Evolutionary conservation across 352 stramenopile species (phyloP).

Genomic region (Globisporangium camurandrum): DNA sequence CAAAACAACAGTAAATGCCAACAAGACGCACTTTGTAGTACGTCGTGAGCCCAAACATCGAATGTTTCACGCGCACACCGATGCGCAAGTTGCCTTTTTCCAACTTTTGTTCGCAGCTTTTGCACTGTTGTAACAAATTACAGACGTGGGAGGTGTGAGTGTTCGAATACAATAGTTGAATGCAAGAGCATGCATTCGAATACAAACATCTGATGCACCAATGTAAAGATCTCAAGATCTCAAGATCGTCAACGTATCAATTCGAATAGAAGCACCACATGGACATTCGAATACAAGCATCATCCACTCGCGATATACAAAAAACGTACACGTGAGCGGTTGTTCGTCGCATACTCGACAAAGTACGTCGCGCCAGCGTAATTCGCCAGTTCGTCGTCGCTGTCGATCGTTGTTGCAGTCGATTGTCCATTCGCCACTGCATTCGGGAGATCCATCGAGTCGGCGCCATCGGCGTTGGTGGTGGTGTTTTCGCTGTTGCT

Average conservation of each 20-base stretch:
- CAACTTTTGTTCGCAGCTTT: slow-evolving; percentile 68
- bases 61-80: slow-evolving; percentile 56
- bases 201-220: too few species aligned
- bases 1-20: background rate
- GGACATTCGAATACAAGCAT: background rate
- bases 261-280: too few species aligned
- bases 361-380: slow-evolving; percentile 54
- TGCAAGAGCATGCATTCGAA: too few species aligned
- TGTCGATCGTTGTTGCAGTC: slow-evolving; percentile 15
- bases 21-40: slow-evolving; percentile 65
- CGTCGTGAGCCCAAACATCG: slow-evolving; percentile 69
- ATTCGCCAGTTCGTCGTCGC: slow-evolving; percentile 25
- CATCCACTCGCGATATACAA: too few species aligned
- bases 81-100: slow-evolving; percentile 34
- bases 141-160: too few species aligned
- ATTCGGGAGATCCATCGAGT: slow-evolving; percentile 30
- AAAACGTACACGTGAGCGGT: slow-evolving; percentile 38
- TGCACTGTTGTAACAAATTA: slow-evolving; percentile 64
- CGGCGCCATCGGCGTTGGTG: slow-evolving; percentile 17
- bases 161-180: too few species aligned
- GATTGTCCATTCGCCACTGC: background rate
- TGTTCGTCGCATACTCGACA: slow-evolving; percentile 61
- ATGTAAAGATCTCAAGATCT: too few species aligned
- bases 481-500: slow-evolving; percentile 2
- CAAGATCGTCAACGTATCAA: too few species aligned